Conservation (phyloP, 2,329 filamentous ascomycete species). For the Colletotrichum tamarilloi region DNA sequence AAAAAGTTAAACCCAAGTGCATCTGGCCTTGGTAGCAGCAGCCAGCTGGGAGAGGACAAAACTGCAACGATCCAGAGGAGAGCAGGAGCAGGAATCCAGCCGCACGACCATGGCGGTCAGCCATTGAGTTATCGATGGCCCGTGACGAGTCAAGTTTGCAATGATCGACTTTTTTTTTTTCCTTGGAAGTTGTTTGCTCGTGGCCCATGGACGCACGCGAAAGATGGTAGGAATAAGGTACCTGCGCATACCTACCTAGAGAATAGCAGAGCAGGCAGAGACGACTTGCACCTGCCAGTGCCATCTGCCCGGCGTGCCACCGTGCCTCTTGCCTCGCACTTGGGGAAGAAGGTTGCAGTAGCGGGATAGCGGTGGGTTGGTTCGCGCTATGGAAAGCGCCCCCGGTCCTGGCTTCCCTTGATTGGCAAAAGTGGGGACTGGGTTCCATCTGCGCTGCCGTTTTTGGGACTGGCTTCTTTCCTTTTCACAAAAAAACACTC, state of each 20-base stretch:
- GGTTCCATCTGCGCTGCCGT: constrained; percentile 7
- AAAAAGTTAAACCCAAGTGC: neutral
- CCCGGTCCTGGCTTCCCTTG: neutral
- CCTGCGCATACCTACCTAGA: neutral
- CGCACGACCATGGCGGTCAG: constrained; percentile 2
- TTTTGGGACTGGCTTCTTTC: neutral
- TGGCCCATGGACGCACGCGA: neutral
- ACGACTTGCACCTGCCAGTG: neutral
- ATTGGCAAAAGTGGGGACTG: neutral
- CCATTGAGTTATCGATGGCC: neutral
- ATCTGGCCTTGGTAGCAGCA: neutral
- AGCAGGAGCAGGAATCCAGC: neutral
- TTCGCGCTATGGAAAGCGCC: constrained; percentile 15
- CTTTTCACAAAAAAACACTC: constrained; percentile 14
- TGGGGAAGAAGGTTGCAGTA: constrained; percentile 36
- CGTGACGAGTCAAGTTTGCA: too few species aligned
- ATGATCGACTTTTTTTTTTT: too few species aligned
- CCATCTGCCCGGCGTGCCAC: neutral
- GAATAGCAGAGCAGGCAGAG: neutral
- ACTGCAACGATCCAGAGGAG: neutral
- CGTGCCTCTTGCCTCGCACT: neutral
- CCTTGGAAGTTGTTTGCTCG: neutral
- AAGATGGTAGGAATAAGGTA: neutral
- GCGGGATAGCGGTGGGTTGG: constrained; percentile 26
- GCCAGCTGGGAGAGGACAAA: constrained; percentile 7